Conservation (phyloP, 1,284 basidiomycete genomes). For the Earliella scabrosa region DNA sequence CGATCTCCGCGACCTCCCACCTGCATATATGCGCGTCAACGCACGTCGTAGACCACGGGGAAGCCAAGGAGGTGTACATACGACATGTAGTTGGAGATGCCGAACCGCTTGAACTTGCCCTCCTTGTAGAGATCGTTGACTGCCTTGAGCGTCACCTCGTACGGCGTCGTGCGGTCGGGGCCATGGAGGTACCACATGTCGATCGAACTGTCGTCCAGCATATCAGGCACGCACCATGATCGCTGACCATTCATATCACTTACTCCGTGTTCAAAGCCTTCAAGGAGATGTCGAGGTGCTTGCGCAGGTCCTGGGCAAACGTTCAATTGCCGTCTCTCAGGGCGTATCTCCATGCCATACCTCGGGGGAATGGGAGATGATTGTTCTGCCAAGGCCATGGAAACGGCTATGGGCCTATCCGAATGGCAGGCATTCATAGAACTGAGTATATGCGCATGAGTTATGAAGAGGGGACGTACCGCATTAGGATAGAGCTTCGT, state of each 20-base stretch:
- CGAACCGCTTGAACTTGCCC: constrained; percentile 49
- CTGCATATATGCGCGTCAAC: constrained; percentile 21
- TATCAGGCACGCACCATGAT: too few species aligned
- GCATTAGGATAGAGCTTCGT: constrained; percentile 33
- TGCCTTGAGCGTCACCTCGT: constrained; percentile 51
- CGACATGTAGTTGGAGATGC: constrained; percentile 56
- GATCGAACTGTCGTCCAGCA: constrained; percentile 17
- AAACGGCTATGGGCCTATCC: not conserved
- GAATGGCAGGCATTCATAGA: not conserved
- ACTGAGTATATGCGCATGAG: not conserved
- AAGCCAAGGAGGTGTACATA: constrained; percentile 26
- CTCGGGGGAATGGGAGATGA: constrained; percentile 25
- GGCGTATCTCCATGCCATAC: too few species aligned
- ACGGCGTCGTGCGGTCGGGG: constrained; percentile 52
- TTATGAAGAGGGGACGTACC: constrained; percentile 8
- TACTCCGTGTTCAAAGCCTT: constrained; percentile 53
- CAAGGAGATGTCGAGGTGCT: constrained; percentile 47
- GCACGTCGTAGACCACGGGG: too few species aligned
- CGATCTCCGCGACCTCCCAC: constrained; percentile 70
- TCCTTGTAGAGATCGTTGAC: constrained; percentile 54
- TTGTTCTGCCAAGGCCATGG: not conserved
- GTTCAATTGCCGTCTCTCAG: too few species aligned
- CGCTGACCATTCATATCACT: too few species aligned
- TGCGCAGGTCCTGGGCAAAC: constrained; percentile 46
- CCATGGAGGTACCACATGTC: constrained; percentile 62